Conservation (phyloP, 768 basidiomycete genomes). For the Glaciozyma martinii region DNA sequence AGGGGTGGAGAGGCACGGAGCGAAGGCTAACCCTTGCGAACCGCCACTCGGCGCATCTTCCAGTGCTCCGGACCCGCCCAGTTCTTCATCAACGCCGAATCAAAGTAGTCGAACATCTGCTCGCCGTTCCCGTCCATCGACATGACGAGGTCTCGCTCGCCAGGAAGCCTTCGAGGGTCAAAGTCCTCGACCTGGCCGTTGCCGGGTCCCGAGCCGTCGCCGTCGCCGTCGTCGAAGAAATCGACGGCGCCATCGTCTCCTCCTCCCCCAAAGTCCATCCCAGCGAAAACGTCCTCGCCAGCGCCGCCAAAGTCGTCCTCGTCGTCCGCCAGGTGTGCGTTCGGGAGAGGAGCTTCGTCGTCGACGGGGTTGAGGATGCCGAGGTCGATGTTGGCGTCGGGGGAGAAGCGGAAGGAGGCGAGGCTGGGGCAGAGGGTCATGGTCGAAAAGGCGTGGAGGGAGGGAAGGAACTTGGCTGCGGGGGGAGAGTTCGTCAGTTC, state of each 20-base stretch:
- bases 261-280: neutral
- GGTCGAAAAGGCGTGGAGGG: slow-evolving; percentile 37
- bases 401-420: slow-evolving; percentile 69
- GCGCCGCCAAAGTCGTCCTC: neutral
- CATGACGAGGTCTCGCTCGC: no score
- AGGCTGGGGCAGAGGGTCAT: slow-evolving; percentile 75
- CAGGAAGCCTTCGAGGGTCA: no score
- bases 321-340: neutral
- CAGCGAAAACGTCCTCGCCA: neutral
- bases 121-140: slow-evolving; percentile 35
- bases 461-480: slow-evolving; percentile 47
- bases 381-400: slow-evolving; percentile 42
- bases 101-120: slow-evolving; percentile 81
- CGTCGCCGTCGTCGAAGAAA: no score
- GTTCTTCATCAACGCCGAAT: slow-evolving; percentile 66
- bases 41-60: slow-evolving; percentile 55
- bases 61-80: slow-evolving; percentile 99
- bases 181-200: no score
- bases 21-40: slow-evolving; percentile 5
- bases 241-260: no score
- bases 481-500: neutral
- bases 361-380: slow-evolving; percentile 48
- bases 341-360: slow-evolving; percentile 39
- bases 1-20: neutral
- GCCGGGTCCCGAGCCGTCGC: no score